phyloP scores from a whole-genome alignment of 331 rosid species.

The Rhamnella rubrinervis region DNA sequence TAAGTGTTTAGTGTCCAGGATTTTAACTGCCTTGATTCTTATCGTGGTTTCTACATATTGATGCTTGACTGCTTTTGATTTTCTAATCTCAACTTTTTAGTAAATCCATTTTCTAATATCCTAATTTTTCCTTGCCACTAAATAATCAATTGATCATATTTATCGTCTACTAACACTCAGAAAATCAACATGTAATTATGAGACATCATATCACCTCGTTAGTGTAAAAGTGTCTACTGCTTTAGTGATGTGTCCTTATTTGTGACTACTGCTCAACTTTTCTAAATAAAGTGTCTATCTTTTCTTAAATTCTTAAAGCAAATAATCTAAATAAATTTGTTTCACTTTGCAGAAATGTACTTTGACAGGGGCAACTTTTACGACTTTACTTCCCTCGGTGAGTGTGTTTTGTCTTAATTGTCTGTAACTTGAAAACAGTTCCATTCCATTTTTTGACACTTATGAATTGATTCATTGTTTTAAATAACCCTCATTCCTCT shows the following conservation, averaged over 20 bases:
- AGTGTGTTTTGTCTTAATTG: constrained; percentile 29
- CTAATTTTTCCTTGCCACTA: too few relatives aligned
- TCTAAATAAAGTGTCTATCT: not conserved
- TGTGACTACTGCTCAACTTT: not conserved
- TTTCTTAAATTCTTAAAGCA: constrained; percentile 11
- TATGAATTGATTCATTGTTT: not conserved
- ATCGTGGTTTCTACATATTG: too few relatives aligned
- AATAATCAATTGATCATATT: too few relatives aligned
- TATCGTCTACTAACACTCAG: too few relatives aligned
- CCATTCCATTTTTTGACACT: constrained; percentile 2
- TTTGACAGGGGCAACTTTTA: constrained; percentile 84
- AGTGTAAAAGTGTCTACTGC: too few relatives aligned
- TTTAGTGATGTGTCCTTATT: not conserved
- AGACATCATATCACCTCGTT: too few relatives aligned
- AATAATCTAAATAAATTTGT: constrained; percentile 21
- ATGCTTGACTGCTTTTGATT: too few relatives aligned
- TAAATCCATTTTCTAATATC: too few relatives aligned
- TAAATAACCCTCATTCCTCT: not conserved
- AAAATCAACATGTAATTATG: too few relatives aligned
- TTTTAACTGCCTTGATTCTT: too few relatives aligned
- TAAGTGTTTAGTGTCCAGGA: too few relatives aligned
- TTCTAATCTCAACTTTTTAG: too few relatives aligned
- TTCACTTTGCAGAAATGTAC: constrained; percentile 73
- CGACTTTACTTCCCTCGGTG: constrained; percentile 86
- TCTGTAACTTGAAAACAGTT: constrained; percentile 6